phyloP scores from a whole-genome alignment of 805 yeast genomes.

The Geotrichum ghanense region DNA sequence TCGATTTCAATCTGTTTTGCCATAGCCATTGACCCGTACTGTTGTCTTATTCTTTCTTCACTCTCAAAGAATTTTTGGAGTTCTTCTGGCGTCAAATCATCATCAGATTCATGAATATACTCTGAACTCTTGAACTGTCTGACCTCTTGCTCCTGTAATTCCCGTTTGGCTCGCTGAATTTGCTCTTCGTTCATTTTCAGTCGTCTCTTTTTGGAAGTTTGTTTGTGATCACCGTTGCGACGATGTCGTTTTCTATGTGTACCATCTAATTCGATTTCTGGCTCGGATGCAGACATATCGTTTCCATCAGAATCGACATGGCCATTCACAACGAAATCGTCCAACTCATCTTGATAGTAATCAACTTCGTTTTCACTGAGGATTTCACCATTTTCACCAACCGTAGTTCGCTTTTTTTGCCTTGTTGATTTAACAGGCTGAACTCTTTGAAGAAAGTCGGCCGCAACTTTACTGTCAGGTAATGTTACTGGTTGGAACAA shows the following conservation, averaged over 20 bases:
- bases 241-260: neutral
- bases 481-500: constrained; percentile 27
- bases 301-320: constrained; percentile 15
- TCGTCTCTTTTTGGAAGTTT: neutral
- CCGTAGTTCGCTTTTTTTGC: constrained; percentile 3
- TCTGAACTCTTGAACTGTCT: constrained; percentile 35
- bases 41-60: constrained; percentile 32
- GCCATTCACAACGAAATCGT: constrained; percentile 15
- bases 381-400: constrained; percentile 17
- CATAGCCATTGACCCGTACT: neutral
- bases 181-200: neutral
- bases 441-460: constrained; percentile 21
- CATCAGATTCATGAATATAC: constrained; percentile 50
- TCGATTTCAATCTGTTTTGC: neutral
- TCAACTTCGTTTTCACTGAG: constrained; percentile 25
- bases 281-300: constrained; percentile 11
- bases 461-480: constrained; percentile 26
- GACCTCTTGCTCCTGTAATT: neutral
- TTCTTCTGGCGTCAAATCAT: constrained; percentile 47
- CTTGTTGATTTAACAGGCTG: neutral
- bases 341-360: constrained; percentile 25
- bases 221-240: constrained; percentile 4
- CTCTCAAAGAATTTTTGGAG: constrained; percentile 42
- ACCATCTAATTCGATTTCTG: constrained; percentile 9
- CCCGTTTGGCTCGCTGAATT: neutral